Evolutionary conservation across 306 rosid species (phyloP).

Genomic region (Astragalus membranaceus): DNA sequence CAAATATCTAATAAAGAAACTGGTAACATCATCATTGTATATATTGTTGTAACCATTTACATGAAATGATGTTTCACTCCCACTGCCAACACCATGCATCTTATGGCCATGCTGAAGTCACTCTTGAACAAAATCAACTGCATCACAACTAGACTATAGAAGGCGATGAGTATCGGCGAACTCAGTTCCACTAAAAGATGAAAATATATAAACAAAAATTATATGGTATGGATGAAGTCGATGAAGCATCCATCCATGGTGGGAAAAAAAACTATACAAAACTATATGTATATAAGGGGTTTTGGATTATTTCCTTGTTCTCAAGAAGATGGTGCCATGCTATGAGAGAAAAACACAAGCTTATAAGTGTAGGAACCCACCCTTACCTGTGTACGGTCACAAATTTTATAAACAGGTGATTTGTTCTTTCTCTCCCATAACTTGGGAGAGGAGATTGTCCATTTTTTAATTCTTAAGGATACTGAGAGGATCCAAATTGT

Average conservation of each 20-base stretch:
- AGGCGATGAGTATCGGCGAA: not conserved
- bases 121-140: slow-evolving; percentile 8
- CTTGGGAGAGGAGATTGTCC: slow-evolving; percentile 16
- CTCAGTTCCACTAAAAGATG: slow-evolving; percentile 10
- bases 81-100: not conserved
- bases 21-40: not conserved
- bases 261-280: slow-evolving; percentile 25
- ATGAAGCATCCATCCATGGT: slow-evolving; percentile 25
- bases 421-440: slow-evolving; percentile 11
- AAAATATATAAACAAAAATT: slow-evolving; percentile 21
- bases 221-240: slow-evolving; percentile 19
- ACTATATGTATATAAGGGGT: slow-evolving; percentile 7
- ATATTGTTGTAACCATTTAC: slow-evolving; percentile 16
- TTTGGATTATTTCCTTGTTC: slow-evolving; percentile 16
- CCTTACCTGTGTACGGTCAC: not conserved
- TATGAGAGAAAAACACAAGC: slow-evolving; percentile 11
- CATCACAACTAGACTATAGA: slow-evolving; percentile 11
- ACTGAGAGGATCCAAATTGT: slow-evolving; percentile 14
- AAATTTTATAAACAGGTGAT: slow-evolving; percentile 5
- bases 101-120: not conserved
- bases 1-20: not conserved
- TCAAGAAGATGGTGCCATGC: not conserved
- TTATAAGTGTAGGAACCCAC: slow-evolving; percentile 9
- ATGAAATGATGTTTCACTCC: slow-evolving; percentile 15
- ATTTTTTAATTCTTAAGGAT: slow-evolving; percentile 7